phyloP scores from a whole-genome alignment of 805 yeast species.

The Ogataea wickerhamii region DNA sequence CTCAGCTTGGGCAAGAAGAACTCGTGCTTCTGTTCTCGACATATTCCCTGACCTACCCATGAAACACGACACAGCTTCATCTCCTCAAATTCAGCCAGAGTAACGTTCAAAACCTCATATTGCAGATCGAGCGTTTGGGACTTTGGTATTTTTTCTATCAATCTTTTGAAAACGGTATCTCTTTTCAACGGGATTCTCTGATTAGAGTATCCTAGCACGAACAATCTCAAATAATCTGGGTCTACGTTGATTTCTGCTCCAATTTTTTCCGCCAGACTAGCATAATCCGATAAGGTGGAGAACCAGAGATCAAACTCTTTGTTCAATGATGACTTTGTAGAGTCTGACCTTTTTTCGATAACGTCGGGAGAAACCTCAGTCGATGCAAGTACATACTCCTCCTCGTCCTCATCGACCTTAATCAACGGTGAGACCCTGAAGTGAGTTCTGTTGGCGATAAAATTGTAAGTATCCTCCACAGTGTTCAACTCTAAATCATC shows the following conservation, averaged over 20 bases:
- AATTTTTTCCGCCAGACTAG: conserved; percentile 57
- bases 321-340: conserved; percentile 10
- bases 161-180: conserved; percentile 31
- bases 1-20: conserved; percentile 65
- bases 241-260: conserved; percentile 52
- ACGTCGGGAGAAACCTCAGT: conserved; percentile 21
- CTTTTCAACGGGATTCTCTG: conserved; percentile 47
- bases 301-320: conserved; percentile 61
- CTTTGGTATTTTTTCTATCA: conserved; percentile 43
- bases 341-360: conserved; percentile 12
- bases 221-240: conserved; percentile 62
- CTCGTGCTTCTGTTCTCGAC: conserved; percentile 66
- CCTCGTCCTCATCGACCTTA: conserved; percentile 41
- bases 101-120: conserved; percentile 74
- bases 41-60: conserved; percentile 71
- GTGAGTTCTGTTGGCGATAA: conserved; percentile 57
- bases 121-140: conserved; percentile 47
- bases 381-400: conserved; percentile 45
- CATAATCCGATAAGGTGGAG: conserved; percentile 54
- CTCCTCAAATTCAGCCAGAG: conserved; percentile 73
- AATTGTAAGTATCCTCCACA: conserved; percentile 48
- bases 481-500: conserved; percentile 25
- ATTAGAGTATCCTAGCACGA: conserved; percentile 56
- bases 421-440: conserved; percentile 46
- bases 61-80: conserved; percentile 61